Percentiles rank a stretch among this genome's conserved stretches.
Conservation (phyloP, 345 rosid species). For the Euphorbia pulcherrima region DNA sequence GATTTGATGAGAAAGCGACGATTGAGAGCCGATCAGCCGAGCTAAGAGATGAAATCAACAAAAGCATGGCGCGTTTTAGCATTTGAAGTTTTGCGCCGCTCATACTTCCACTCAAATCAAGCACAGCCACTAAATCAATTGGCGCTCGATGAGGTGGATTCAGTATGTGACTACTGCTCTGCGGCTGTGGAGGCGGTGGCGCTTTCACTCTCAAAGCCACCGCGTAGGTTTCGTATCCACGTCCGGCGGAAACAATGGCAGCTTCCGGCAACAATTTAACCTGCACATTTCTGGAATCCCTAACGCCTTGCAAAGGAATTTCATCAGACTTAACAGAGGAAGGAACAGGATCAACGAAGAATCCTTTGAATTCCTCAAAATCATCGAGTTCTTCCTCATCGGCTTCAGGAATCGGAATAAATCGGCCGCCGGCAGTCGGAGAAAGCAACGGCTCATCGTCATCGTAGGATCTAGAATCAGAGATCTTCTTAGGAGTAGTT, state of each 20-base stretch:
- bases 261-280: slow-evolving; percentile 25
- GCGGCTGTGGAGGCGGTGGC: slow-evolving; percentile 17
- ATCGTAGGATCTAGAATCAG: slow-evolving; percentile 25
- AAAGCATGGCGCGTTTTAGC: slow-evolving; percentile 34
- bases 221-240: slow-evolving; percentile 26
- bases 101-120: slow-evolving; percentile 30
- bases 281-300: slow-evolving; percentile 42
- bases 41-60: slow-evolving; percentile 28
- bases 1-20: slow-evolving; percentile 19
- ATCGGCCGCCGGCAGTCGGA: slow-evolving; percentile 24
- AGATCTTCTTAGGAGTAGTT: slow-evolving; percentile 9
- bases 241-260: slow-evolving; percentile 22
- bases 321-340: slow-evolving; percentile 51
- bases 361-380: slow-evolving; percentile 68
- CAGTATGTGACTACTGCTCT: slow-evolving; percentile 1
- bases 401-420: slow-evolving; percentile 30
- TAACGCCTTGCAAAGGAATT: slow-evolving; percentile 16
- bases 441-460: slow-evolving; percentile 33
- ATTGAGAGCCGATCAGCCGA: slow-evolving; percentile 32
- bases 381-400: slow-evolving; percentile 25
- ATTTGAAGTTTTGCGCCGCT: slow-evolving; percentile 26
- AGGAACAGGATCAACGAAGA: slow-evolving; percentile 49
- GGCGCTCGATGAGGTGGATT: slow-evolving; percentile 37
- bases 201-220: slow-evolving; percentile 30
- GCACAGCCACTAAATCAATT: slow-evolving; percentile 30